These are phyloP conservation scores for Termitomyces sp. DNA, from an alignment of 768 basidiomycete species.

Conservation along the genomic window DNA sequence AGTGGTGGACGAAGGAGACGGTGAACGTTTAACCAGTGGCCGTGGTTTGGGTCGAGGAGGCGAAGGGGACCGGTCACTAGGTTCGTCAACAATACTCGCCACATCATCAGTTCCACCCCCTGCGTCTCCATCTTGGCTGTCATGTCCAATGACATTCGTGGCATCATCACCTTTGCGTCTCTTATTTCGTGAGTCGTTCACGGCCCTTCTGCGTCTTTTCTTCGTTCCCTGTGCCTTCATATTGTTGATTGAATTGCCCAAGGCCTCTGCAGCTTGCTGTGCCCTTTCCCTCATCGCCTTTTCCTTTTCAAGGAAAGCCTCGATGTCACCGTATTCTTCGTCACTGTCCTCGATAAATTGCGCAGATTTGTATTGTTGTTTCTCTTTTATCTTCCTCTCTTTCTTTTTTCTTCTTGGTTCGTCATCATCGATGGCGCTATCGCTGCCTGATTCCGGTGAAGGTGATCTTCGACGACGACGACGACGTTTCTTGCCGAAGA, in stretches of 20 bases:
- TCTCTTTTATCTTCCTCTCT: constrained; percentile 63
- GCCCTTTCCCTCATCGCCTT: constrained; percentile 54
- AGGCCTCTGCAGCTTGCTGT: constrained; percentile 41
- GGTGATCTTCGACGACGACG: constrained; percentile 42
- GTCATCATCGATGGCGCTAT: constrained; percentile 30
- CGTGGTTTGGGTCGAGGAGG: constrained; percentile 42
- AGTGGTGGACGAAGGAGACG: neutral
- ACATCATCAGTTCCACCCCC: constrained; percentile 23
- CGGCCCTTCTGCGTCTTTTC: constrained; percentile 40
- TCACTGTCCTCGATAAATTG: constrained; percentile 94
- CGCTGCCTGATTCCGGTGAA: constrained; percentile 42
- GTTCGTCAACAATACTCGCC: neutral
- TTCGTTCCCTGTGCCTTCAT: constrained; percentile 54
- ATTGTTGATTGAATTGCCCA: constrained; percentile 40
- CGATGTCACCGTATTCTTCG: constrained; percentile 75
- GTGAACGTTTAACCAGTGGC: constrained; percentile 14
- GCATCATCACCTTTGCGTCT: constrained; percentile 28
- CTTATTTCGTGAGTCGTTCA: constrained; percentile 27
- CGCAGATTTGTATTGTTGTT: constrained; percentile 73
- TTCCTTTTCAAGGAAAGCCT: constrained; percentile 80
- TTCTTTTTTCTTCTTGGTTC: constrained; percentile 47
- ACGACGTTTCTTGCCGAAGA: constrained; percentile 64
- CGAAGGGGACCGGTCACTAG: constrained; percentile 23
- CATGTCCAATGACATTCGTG: constrained; percentile 15
- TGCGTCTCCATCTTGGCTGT: constrained; percentile 15